These are phyloP conservation scores for Cyberlindnera japonica DNA, from an alignment of 805 yeast genomes.

Conservation along the genomic window DNA sequence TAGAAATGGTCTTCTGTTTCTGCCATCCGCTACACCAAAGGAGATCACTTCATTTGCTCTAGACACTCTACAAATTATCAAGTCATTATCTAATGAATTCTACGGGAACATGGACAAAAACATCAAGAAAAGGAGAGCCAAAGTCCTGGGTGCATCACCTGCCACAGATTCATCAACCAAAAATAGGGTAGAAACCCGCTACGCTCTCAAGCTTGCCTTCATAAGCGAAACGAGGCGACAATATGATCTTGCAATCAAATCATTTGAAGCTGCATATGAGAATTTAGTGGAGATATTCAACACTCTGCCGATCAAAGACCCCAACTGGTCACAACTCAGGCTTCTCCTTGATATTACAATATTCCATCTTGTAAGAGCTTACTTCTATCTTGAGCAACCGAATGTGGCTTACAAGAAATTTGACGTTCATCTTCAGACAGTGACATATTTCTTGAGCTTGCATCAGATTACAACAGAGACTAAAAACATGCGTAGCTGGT, in stretches of 20 bases:
- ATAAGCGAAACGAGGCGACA: slow-evolving; percentile 47
- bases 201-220: slow-evolving; percentile 47
- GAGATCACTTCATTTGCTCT: slow-evolving; percentile 40
- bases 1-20: slow-evolving; percentile 40
- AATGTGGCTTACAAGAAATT: slow-evolving; percentile 61
- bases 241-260: slow-evolving; percentile 45
- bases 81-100: slow-evolving; percentile 41
- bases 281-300: slow-evolving; percentile 40
- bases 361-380: slow-evolving; percentile 58
- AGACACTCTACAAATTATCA: slow-evolving; percentile 36
- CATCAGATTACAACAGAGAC: slow-evolving; percentile 27
- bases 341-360: slow-evolving; percentile 55
- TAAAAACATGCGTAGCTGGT: slow-evolving; percentile 46
- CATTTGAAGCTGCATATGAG: slow-evolving; percentile 52
- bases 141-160: slow-evolving; percentile 13
- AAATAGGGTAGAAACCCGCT: slow-evolving; percentile 35
- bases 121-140: slow-evolving; percentile 36
- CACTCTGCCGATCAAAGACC: slow-evolving; percentile 21
- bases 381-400: slow-evolving; percentile 56
- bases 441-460: slow-evolving; percentile 36
- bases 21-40: slow-evolving; percentile 35
- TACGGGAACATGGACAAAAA: slow-evolving; percentile 39
- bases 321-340: slow-evolving; percentile 43
- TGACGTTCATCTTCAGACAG: slow-evolving; percentile 55
- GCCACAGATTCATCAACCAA: slow-evolving; percentile 7